A percentile compares a stretch with the other conserved stretches of the same genome.
phyloP scores from a whole-genome alignment of 2,329 filamentous ascomycete species.

The Colletotrichum neosansevieriae region DNA sequence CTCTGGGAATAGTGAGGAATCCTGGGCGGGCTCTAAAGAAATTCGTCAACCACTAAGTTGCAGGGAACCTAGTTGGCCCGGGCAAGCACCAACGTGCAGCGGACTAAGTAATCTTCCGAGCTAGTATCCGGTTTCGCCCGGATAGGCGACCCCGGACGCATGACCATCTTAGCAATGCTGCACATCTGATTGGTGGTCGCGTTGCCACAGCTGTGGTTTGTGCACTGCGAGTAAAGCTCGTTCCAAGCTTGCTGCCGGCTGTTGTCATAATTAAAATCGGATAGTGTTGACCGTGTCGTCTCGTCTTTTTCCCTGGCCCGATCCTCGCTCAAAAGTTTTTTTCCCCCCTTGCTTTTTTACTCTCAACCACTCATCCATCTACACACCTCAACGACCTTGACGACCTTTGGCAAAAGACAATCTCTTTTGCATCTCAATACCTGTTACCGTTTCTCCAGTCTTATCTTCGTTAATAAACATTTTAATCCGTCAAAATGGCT shows the following conservation, averaged over 20 bases:
- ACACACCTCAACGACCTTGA: slow-evolving; percentile 34
- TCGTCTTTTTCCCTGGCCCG: slow-evolving; percentile 45
- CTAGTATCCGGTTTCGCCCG: slow-evolving; percentile 41
- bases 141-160: slow-evolving; percentile 24
- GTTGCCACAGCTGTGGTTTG: slow-evolving; percentile 51
- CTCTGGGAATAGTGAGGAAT: slow-evolving; percentile 8
- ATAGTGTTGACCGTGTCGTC: slow-evolving; percentile 43
- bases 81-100: too few species aligned
- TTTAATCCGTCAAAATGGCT: slow-evolving; percentile 54
- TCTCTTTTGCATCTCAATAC: slow-evolving; percentile 40
- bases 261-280: slow-evolving; percentile 58
- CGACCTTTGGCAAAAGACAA: slow-evolving; percentile 41
- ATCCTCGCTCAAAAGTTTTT: slow-evolving; percentile 43
- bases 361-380: slow-evolving; percentile 10
- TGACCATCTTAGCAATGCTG: slow-evolving; percentile 38
- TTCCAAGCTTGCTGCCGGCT: slow-evolving; percentile 44
- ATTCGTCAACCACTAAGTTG: background rate
- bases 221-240: slow-evolving; percentile 44
- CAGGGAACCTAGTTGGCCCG: too few species aligned
- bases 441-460: slow-evolving; percentile 44
- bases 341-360: slow-evolving; percentile 23
- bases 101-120: slow-evolving; percentile 36
- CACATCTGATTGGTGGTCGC: slow-evolving; percentile 52
- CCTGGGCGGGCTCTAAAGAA: slow-evolving; percentile 23
- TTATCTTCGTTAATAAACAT: slow-evolving; percentile 32